These are phyloP conservation scores for Corymbia citriodora DNA, from an alignment of 441 rosid species.

Conservation along the genomic window DNA sequence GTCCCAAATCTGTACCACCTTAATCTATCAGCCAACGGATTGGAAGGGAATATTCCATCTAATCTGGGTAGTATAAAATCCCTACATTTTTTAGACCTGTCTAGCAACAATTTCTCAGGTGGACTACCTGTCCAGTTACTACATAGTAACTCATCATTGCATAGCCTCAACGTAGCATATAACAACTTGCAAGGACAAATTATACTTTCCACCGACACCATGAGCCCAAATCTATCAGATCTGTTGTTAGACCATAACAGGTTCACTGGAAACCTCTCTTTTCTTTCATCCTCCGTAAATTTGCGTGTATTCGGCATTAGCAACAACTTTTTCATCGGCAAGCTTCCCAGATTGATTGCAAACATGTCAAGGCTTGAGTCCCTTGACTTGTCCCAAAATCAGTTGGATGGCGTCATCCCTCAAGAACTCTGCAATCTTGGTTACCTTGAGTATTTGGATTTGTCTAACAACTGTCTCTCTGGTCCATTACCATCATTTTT, in stretches of 20 bases:
- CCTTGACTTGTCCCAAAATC: neutral
- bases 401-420: neutral
- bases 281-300: fast-evolving
- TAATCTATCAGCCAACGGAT: neutral
- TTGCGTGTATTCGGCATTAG: fast-evolving
- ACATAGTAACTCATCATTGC: fast-evolving
- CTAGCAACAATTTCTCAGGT: neutral
- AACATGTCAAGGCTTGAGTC: neutral
- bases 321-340: fast-evolving
- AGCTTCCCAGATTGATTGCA: neutral
- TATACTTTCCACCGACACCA: fast-evolving
- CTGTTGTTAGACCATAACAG: fast-evolving
- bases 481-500: neutral
- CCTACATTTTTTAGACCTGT: fast-evolving
- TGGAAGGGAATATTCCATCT: neutral
- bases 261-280: neutral
- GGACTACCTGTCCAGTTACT: neutral
- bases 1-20: fast-evolving
- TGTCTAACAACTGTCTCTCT: neutral
- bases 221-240: fast-evolving
- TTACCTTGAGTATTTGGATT: neutral
- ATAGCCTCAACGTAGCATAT: fast-evolving
- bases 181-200: neutral
- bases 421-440: neutral
- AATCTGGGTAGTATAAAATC: fast-evolving